phyloP scores from a whole-genome alignment of 2,329 filamentous ascomycete genomes.

The Epichloe amarillans region DNA sequence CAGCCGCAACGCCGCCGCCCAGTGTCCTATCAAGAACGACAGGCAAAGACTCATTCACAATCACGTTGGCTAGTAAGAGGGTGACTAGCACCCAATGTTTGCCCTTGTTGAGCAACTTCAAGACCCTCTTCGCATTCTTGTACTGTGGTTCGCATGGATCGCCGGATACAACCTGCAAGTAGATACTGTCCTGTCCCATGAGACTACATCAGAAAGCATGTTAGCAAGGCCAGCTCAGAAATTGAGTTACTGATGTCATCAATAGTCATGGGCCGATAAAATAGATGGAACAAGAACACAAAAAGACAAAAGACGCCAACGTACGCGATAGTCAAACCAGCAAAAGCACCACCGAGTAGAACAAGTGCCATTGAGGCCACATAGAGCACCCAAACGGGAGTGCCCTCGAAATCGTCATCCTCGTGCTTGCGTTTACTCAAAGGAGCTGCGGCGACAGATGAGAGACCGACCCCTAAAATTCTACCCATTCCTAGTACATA shows the following conservation, averaged over 20 bases:
- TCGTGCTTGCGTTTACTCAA: constrained; percentile 23
- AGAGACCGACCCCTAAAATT: constrained; percentile 35
- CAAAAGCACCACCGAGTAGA: constrained; percentile 81
- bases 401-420: constrained; percentile 40
- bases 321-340: constrained; percentile 79
- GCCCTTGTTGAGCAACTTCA: constrained; percentile 67
- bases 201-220: constrained; percentile 23
- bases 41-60: constrained; percentile 92
- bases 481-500: constrained; percentile 38
- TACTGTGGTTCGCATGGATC: constrained; percentile 77
- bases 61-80: constrained; percentile 85
- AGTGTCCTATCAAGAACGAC: constrained; percentile 90
- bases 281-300: background rate
- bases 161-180: constrained; percentile 83
- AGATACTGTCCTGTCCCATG: constrained; percentile 80
- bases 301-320: constrained; percentile 17
- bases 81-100: constrained; percentile 99
- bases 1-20: constrained; percentile 86
- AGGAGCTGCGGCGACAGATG: constrained; percentile 35
- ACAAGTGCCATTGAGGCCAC: constrained; percentile 69
- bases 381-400: constrained; percentile 68
- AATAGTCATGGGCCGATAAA: background rate
- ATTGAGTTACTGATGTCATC: background rate
- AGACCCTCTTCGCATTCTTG: constrained; percentile 70
- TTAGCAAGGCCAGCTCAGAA: background rate